phyloP scores from a whole-genome alignment of 148 eudicot species.

The Linanthus parryae region DNA sequence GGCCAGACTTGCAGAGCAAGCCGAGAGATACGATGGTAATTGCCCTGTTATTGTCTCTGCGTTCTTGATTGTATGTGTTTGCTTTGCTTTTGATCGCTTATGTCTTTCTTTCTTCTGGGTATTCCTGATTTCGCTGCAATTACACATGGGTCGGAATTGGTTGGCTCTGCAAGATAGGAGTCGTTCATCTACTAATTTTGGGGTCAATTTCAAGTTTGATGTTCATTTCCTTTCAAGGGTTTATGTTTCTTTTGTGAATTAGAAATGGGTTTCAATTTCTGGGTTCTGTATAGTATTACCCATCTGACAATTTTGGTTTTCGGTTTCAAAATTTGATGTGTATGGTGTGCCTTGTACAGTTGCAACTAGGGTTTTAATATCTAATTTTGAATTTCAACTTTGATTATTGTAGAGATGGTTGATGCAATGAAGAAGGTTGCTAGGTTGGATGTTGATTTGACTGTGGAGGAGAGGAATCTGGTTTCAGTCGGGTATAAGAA shows the following conservation, averaged over 20 bases:
- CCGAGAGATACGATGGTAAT: constrained; percentile 42
- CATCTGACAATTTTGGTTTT: too few species aligned
- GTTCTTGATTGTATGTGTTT: background rate
- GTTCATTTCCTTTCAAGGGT: background rate
- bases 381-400: background rate
- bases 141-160: too few species aligned
- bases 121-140: too few species aligned
- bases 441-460: constrained; percentile 22
- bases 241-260: background rate
- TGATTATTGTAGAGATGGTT: constrained; percentile 23
- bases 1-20: constrained; percentile 43
- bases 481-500: constrained; percentile 31
- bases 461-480: constrained; percentile 29
- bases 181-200: too few species aligned
- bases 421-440: constrained; percentile 33
- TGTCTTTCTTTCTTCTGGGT: background rate
- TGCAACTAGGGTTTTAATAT: too few species aligned
- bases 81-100: background rate
- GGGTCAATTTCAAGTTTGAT: too few species aligned
- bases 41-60: background rate
- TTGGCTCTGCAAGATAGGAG: too few species aligned
- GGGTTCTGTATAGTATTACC: background rate
- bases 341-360: background rate
- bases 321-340: too few species aligned
- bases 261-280: background rate